Conservation (phyloP, 352 stramenopile species). For the Blastocystis sp. region DNA sequence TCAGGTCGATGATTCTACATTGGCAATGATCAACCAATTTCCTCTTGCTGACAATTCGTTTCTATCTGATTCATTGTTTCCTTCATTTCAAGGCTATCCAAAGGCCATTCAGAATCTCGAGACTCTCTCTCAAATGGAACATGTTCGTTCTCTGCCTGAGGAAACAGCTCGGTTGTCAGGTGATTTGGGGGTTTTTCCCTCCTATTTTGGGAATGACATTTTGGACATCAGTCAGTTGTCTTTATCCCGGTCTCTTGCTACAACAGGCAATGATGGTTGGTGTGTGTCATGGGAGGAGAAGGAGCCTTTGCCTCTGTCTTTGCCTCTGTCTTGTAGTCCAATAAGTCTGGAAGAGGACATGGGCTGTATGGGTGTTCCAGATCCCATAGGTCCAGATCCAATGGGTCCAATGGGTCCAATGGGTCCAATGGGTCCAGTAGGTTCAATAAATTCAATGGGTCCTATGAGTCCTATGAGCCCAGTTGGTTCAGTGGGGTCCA, state of each 20-base stretch:
- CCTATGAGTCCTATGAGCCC: too few relatives aligned
- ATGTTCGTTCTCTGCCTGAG: neutral
- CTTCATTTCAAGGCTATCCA: neutral
- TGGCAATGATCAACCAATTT: neutral
- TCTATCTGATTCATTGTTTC: constrained; percentile 37
- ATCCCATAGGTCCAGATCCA: too few relatives aligned
- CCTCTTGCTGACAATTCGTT: neutral
- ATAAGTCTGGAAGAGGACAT: too few relatives aligned
- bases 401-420: too few relatives aligned
- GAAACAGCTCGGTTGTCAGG: neutral
- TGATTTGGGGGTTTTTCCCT: neutral
- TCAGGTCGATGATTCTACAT: neutral
- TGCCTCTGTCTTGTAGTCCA: neutral
- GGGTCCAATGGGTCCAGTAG: too few relatives aligned
- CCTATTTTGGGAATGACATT: neutral
- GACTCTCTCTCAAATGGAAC: neutral
- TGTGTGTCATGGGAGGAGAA: neutral
- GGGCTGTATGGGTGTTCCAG: too few relatives aligned
- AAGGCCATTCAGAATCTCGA: neutral
- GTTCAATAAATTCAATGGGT: too few relatives aligned
- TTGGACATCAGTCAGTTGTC: neutral
- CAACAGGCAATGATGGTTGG: neutral
- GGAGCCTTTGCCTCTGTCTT: neutral
- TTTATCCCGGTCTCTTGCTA: neutral
- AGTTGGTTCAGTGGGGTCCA: too few relatives aligned